Evolutionary conservation across 2,329 filamentous ascomycete genomes (phyloP).

Genomic region (Zasmidium citrigriseum): DNA sequence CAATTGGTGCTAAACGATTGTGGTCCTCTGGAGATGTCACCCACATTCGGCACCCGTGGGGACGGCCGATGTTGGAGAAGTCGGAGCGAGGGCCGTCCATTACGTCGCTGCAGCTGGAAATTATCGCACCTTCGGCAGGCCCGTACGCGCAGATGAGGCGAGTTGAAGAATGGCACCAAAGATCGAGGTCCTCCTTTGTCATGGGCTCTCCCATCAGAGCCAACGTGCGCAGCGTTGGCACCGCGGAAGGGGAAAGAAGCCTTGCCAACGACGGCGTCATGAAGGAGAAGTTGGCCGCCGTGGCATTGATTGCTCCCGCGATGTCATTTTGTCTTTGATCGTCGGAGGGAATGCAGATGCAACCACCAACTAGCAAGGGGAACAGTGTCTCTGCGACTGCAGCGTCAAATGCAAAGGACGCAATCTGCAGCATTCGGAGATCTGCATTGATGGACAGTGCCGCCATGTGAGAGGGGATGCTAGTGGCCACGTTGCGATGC

Average conservation of each 20-base stretch:
- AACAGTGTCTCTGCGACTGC: constrained; percentile 1
- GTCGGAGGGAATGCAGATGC: constrained; percentile 3
- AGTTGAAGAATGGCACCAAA: too few species aligned
- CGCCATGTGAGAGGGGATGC: too few species aligned
- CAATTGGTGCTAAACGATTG: constrained; percentile 40
- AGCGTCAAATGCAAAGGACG: constrained; percentile 1
- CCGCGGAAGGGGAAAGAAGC: not conserved
- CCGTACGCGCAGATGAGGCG: not conserved
- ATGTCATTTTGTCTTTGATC: not conserved
- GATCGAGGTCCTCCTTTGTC: not conserved
- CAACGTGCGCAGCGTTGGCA: constrained; percentile 1
- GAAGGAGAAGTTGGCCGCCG: not conserved
- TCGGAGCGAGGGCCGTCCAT: not conserved
- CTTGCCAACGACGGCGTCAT: constrained; percentile 1
- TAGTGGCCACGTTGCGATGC: constrained; percentile 7
- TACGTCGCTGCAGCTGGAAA: not conserved
- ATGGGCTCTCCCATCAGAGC: constrained; percentile 1
- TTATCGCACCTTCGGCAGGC: not conserved
- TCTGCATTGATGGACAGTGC: too few species aligned
- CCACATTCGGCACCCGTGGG: constrained; percentile 20
- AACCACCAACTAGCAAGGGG: not conserved
- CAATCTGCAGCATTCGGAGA: not conserved
- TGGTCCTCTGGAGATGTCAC: constrained; percentile 32
- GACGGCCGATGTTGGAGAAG: not conserved
- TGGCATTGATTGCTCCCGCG: not conserved